These are phyloP conservation scores for Colletotrichum spaethianum DNA, from an alignment of 2,329 filamentous ascomycete genomes.

Conservation along the genomic window DNA sequence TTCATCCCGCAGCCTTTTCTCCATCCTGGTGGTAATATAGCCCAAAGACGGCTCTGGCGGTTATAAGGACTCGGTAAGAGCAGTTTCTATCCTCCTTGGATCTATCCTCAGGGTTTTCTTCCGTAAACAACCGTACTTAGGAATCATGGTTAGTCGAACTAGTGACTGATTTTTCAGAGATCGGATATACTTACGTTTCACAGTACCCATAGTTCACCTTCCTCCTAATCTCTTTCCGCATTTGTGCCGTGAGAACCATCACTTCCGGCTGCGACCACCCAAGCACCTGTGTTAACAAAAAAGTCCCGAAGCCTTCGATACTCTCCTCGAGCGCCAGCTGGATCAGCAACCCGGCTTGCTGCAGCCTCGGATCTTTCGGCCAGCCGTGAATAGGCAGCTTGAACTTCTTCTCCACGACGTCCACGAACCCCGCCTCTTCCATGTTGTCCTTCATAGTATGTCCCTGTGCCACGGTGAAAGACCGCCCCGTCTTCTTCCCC, in stretches of 20 bases:
- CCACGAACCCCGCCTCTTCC: constrained; percentile 46
- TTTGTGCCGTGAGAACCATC: constrained; percentile 45
- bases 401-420: constrained; percentile 39
- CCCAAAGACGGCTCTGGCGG: neutral
- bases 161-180: no score
- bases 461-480: constrained; percentile 43
- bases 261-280: constrained; percentile 46
- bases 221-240: constrained; percentile 41
- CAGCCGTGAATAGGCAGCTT: constrained; percentile 43
- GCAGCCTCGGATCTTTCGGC: constrained; percentile 38
- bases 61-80: neutral
- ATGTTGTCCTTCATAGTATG: constrained; percentile 44
- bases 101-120: neutral
- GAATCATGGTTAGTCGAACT: neutral
- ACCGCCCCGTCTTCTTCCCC: constrained; percentile 45
- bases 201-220: constrained; percentile 28
- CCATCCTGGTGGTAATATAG: neutral
- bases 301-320: constrained; percentile 48
- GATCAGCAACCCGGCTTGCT: constrained; percentile 42
- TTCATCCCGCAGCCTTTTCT: no score
- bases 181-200: constrained; percentile 19
- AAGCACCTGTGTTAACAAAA: constrained; percentile 48
- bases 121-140: neutral
- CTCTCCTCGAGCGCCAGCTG: constrained; percentile 46
- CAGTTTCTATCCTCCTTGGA: no score